Conservation (phyloP, 2,329 filamentous ascomycete genomes). For the Stagonosporopsis tanaceti region DNA sequence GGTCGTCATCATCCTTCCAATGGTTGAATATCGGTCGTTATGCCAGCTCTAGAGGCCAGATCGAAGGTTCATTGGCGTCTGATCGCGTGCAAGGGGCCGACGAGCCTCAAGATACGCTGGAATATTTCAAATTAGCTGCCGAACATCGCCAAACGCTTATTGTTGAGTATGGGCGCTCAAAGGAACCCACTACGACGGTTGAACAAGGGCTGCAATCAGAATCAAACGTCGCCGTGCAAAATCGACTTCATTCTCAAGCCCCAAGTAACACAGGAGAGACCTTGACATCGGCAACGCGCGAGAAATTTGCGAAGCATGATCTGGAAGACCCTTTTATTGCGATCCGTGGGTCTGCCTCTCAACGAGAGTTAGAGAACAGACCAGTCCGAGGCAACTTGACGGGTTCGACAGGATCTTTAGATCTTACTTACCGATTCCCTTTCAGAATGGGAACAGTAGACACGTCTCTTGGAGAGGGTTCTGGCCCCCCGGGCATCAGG, state of each 20-base stretch:
- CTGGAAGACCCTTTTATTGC: slow-evolving; percentile 41
- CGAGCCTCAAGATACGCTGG: slow-evolving; percentile 47
- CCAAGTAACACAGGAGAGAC: neutral
- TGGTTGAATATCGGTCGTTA: slow-evolving; percentile 58
- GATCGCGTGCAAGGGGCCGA: slow-evolving; percentile 51
- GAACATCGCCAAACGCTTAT: slow-evolving; percentile 45
- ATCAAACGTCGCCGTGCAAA: neutral
- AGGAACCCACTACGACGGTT: neutral
- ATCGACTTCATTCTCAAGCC: neutral
- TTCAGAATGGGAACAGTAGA: slow-evolving; percentile 3
- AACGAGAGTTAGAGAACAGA: neutral
- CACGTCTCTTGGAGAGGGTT: no score
- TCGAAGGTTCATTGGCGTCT: slow-evolving; percentile 55
- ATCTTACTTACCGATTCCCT: slow-evolving; percentile 41
- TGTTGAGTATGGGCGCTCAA: slow-evolving; percentile 18
- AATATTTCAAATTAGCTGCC: slow-evolving; percentile 54
- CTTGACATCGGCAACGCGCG: neutral
- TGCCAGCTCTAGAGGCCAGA: slow-evolving; percentile 51
- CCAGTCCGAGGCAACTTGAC: neutral
- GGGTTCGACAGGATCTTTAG: slow-evolving; percentile 26
- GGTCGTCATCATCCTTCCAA: slow-evolving; percentile 50
- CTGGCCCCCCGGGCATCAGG: neutral
- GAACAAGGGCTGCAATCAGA: neutral
- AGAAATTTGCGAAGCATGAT: neutral
- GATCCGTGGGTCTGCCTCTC: neutral